Evolutionary conservation across 164 flowering plant genomes (phyloP).

Genomic region (Vitis rotundifolia): DNA sequence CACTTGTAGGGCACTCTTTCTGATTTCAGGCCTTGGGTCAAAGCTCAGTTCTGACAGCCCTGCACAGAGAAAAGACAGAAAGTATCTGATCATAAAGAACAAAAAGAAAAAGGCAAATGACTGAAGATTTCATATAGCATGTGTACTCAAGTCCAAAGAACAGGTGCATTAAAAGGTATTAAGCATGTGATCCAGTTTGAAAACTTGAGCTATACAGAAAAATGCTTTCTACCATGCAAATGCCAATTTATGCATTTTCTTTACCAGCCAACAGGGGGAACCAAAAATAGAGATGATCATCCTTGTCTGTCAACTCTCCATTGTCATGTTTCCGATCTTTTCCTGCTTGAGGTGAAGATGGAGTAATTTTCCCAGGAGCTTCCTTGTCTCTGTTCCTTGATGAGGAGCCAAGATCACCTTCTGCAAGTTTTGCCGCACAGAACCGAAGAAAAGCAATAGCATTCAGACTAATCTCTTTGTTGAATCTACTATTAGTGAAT

Average conservation of each 20-base stretch:
- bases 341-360: slow-evolving; percentile 44
- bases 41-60: slow-evolving; percentile 98
- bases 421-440: slow-evolving; percentile 96
- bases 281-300: slow-evolving; percentile 91
- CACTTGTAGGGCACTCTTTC: slow-evolving; percentile 86
- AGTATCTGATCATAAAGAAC: neutral
- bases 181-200: neutral
- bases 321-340: slow-evolving; percentile 63
- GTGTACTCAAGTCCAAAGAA: neutral
- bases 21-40: slow-evolving; percentile 92
- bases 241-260: slow-evolving; percentile 16
- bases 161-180: neutral
- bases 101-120: too few relatives aligned
- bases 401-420: slow-evolving; percentile 86
- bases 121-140: too few relatives aligned
- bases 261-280: slow-evolving; percentile 97
- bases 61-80: slow-evolving; percentile 32
- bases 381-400: slow-evolving; percentile 66
- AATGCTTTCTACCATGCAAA: neutral
- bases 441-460: slow-evolving; percentile 92
- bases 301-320: slow-evolving; percentile 58
- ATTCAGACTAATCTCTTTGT: slow-evolving; percentile 93
- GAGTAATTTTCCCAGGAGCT: slow-evolving; percentile 40
- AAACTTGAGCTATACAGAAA: neutral
- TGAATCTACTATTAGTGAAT: slow-evolving; percentile 92